Evolutionary conservation across 78 protist species (phyloP).

Genomic region (Anaeramoeba ignava): DNA sequence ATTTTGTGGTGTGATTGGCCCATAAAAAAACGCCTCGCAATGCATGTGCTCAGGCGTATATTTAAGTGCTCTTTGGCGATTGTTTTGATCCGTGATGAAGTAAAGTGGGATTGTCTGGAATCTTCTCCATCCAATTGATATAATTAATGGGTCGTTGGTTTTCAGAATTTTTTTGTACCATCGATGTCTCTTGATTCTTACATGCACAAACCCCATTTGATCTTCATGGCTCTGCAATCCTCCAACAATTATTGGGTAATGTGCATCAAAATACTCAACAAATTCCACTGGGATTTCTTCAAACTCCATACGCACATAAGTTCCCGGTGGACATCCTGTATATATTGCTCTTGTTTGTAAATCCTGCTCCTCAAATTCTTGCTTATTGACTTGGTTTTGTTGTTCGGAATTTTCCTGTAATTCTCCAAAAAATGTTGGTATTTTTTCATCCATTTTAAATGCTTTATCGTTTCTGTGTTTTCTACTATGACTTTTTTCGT

Average conservation of each 20-base stretch:
- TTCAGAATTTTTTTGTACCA: slow-evolving; percentile 85
- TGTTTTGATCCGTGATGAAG: slow-evolving; percentile 55
- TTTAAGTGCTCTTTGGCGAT: slow-evolving; percentile 77
- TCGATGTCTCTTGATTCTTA: slow-evolving; percentile 87
- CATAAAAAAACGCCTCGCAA: slow-evolving; percentile 83
- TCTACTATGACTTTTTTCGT: too few species aligned
- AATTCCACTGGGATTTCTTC: slow-evolving; percentile 81
- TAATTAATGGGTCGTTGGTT: slow-evolving; percentile 83
- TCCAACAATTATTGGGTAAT: slow-evolving; percentile 75
- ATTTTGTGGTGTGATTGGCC: slow-evolving; percentile 56
- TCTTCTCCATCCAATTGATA: slow-evolving; percentile 97
- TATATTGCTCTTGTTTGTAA: not conserved
- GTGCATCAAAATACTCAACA: slow-evolving; percentile 62
- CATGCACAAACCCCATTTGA: slow-evolving; percentile 58
- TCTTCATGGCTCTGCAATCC: slow-evolving; percentile 78
- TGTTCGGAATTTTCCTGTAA: slow-evolving; percentile 6
- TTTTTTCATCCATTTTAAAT: slow-evolving; percentile 20
- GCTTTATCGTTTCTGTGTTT: not conserved
- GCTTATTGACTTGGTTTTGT: not conserved
- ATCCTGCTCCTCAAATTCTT: not conserved
- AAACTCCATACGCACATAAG: slow-evolving; percentile 80
- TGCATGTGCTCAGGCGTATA: slow-evolving; percentile 97
- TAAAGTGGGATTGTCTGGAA: slow-evolving; percentile 73
- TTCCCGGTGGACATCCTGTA: slow-evolving; percentile 56
- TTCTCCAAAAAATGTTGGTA: slow-evolving; percentile 33